A percentile compares a stretch with the other conserved stretches of the same genome.
Evolutionary conservation across 768 basidiomycete genomes (phyloP).

Genomic region (Lentinula aciculospora): DNA sequence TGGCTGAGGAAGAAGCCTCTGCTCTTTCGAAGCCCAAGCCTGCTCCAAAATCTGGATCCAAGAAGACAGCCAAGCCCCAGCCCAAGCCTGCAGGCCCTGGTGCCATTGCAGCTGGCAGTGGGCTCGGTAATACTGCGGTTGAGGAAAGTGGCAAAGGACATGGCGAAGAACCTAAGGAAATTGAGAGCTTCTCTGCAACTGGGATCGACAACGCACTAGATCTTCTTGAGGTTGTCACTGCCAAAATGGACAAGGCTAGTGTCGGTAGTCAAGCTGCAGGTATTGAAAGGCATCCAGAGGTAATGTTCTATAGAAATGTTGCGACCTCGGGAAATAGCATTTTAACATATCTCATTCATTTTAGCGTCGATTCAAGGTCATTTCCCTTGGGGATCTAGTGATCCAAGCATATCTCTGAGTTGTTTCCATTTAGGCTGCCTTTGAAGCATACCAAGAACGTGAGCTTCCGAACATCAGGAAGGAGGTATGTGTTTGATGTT

Average conservation of each 20-base stretch:
- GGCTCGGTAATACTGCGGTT: slow-evolving; percentile 21
- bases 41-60: slow-evolving; percentile 52
- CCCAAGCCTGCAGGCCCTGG: slow-evolving; percentile 73
- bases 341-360: slow-evolving; percentile 4
- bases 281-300: slow-evolving; percentile 91
- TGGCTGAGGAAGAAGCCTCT: slow-evolving; percentile 83
- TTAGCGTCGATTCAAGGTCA: slow-evolving; percentile 86
- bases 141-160: slow-evolving; percentile 20
- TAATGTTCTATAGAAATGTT: slow-evolving; percentile 25
- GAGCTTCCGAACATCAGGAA: slow-evolving; percentile 74
- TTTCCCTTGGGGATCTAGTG: slow-evolving; percentile 5
- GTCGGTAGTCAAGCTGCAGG: slow-evolving; percentile 82
- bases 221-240: slow-evolving; percentile 81
- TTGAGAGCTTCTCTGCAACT: slow-evolving; percentile 74
- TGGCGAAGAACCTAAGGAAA: slow-evolving; percentile 25
- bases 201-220: slow-evolving; percentile 91
- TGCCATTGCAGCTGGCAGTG: slow-evolving; percentile 74
- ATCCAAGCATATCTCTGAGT: neutral
- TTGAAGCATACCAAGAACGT: slow-evolving; percentile 83
- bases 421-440: slow-evolving; percentile 54
- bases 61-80: slow-evolving; percentile 39
- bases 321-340: neutral
- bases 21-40: slow-evolving; percentile 54
- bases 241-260: slow-evolving; percentile 91
- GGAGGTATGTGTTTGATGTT: slow-evolving; percentile 46